These are phyloP conservation scores for Obelidium mucronatum DNA, from an alignment of 192 early-diverging fungal species.

Conservation along the genomic window DNA sequence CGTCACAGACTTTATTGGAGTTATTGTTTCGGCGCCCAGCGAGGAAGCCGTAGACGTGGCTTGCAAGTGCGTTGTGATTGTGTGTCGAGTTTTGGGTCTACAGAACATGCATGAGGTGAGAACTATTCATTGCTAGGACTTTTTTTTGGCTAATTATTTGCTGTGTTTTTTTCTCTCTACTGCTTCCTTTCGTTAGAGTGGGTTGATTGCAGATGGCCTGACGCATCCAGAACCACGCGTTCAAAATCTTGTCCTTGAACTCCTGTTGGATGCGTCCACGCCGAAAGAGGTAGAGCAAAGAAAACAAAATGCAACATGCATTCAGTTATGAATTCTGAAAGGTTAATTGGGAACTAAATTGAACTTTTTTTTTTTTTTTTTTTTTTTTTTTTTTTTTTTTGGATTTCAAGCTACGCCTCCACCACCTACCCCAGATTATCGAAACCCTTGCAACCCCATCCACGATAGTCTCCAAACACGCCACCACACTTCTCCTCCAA, in stretches of 20 bases:
- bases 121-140: not conserved
- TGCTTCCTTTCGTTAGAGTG: not conserved
- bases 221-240: constrained; percentile 10
- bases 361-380: too few relatives aligned
- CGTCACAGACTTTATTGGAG: constrained; percentile 15
- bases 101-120: constrained; percentile 8
- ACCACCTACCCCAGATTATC: not conserved
- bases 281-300: constrained; percentile 3
- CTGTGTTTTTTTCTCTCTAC: not conserved
- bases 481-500: not conserved
- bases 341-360: too few relatives aligned
- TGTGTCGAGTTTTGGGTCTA: not conserved
- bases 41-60: constrained; percentile 5
- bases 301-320: too few relatives aligned
- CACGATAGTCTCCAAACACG: not conserved
- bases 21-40: not conserved
- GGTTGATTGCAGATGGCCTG: constrained; percentile 15
- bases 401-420: constrained; percentile 1
- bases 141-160: not conserved
- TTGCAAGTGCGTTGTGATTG: constrained; percentile 2
- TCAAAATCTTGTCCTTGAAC: not conserved
- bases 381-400: too few relatives aligned
- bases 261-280: not conserved
- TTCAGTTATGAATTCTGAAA: too few relatives aligned
- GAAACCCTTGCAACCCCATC: not conserved